Base-by-base conservation (phyloP, 2,329 filamentous ascomycete genomes). In the Juglanconis juglandina region DNA sequence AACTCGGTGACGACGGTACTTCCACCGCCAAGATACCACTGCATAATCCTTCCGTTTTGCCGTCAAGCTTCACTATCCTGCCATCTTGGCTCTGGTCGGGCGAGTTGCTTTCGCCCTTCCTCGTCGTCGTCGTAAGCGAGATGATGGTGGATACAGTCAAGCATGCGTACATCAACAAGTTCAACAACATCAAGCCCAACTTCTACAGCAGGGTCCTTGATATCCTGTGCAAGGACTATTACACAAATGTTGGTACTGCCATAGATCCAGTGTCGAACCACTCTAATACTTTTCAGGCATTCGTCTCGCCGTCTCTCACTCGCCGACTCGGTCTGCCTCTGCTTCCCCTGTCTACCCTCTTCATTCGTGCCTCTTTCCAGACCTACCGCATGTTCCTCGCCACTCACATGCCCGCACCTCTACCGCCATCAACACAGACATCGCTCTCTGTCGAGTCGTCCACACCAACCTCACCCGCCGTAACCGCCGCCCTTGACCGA, bases 371-470 rank as follows among this genome's bases (percentile, higher is more conserved):
- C 51, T 93, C 91, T 1, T 84, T 98, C 48, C 95, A 99, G 72
- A 97, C 94, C 6, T 99, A 98, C 74, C 90, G 97, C 75, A 98
- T 98, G 94, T 96, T 98, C 70, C 83, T 98, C 13, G 91, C 93
- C 3, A 93, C 91, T 0, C 88, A 96, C 68, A 81, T 97, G 39
- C 89, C 92, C 0, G 84, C 89, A 8, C 90, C 91, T 0, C 80
- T 91, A 0, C 79, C 84, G 33, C 79, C 87, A 33, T 86, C 87
- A 3, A 79, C 85, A 34, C 83, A 88, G 52, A 87, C 89, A 17
- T 83, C 89, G 5, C 76, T 91, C 13, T 79, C 84, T 4, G 77
- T 87, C 4, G 88, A 91, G 47, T 84, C 85, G 0, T 79, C 85
- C 0, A 77, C 81, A 3, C 82, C 84, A 0, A 81, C 87, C 0